Evolutionary conservation across 306 rosid genomes (phyloP).

Genomic region (Acacia crassicarpa): DNA sequence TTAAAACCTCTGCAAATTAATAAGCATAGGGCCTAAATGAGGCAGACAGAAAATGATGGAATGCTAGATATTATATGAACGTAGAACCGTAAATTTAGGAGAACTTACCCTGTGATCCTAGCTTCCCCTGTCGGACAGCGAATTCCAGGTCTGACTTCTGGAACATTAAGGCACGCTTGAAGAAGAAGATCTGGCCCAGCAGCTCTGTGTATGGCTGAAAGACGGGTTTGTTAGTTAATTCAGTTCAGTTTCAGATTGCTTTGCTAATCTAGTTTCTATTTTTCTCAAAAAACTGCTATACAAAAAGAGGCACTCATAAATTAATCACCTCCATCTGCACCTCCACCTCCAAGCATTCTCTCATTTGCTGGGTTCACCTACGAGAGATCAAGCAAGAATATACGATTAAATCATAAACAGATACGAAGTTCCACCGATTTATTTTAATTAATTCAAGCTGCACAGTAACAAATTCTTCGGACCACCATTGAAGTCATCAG

Average conservation of each 20-base stretch:
- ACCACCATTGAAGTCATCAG: neutral
- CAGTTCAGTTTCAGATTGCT: neutral
- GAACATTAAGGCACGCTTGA: conserved; percentile 66
- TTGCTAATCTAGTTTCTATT: neutral
- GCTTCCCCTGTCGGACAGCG: conserved; percentile 97
- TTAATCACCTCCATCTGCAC: conserved; percentile 88
- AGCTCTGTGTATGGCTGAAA: conserved; percentile 79
- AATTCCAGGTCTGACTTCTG: conserved; percentile 66
- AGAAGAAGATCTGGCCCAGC: conserved; percentile 85
- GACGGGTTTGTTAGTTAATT: neutral
- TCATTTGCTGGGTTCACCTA: conserved; percentile 96
- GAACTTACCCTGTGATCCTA: conserved; percentile 73
- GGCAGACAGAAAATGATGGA: neutral
- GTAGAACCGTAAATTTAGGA: neutral
- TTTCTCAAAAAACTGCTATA: neutral
- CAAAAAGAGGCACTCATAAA: neutral
- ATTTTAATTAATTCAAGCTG: neutral
- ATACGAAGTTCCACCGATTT: neutral
- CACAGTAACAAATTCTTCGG: neutral
- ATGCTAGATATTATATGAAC: neutral
- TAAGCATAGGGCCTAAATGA: conserved; percentile 12
- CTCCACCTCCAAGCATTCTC: conserved; percentile 94
- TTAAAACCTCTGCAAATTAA: conserved; percentile 68
- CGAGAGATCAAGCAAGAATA: neutral
- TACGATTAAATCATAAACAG: neutral